These are phyloP conservation scores for Blastocystis sp. DNA, from an alignment of 352 stramenopile species.

Conservation along the genomic window DNA sequence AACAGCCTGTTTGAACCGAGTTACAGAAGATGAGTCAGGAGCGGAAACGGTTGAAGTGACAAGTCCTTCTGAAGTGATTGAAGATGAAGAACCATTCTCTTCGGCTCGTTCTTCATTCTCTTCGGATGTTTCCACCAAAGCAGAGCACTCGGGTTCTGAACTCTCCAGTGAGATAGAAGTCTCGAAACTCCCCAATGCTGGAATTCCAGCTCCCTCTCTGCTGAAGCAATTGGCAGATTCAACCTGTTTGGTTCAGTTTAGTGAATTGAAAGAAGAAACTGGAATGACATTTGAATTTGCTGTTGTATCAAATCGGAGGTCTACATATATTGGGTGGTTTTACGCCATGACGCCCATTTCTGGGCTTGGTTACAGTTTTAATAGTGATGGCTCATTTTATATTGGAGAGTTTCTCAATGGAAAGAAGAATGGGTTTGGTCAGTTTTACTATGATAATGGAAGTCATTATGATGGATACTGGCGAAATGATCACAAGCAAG, in stretches of 20 bases:
- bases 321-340: conserved; percentile 36
- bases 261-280: neutral
- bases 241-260: neutral
- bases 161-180: neutral
- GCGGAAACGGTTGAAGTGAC: neutral
- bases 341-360: neutral
- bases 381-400: conserved; percentile 45
- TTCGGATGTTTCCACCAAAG: neutral
- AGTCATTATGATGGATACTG: conserved; percentile 51
- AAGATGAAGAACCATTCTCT: neutral
- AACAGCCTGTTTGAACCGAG: neutral
- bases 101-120: neutral
- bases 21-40: too few species aligned
- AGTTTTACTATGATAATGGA: conserved; percentile 55
- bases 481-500: conserved; percentile 18
- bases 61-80: neutral
- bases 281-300: neutral
- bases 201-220: neutral
- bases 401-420: neutral
- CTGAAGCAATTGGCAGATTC: neutral
- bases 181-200: neutral
- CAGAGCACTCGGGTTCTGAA: neutral
- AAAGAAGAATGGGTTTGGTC: conserved; percentile 35
- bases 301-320: neutral
- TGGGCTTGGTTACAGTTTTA: conserved; percentile 4